These are phyloP conservation scores for Phaeomoniella chlamydospora DNA, from an alignment of 2,329 filamentous ascomycete species.

Conservation along the genomic window DNA sequence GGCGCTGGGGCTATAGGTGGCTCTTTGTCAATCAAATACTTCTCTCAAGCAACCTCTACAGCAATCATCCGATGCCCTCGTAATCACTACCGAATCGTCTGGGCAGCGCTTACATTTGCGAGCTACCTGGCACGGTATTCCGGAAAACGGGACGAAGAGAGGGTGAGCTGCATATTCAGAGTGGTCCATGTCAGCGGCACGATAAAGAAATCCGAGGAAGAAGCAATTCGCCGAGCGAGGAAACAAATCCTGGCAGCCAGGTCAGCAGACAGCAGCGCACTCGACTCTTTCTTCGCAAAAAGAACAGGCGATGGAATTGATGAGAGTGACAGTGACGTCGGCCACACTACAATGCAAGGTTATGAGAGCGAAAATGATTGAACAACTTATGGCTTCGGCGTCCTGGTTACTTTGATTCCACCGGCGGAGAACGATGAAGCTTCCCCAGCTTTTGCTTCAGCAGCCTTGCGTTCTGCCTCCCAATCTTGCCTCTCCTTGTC, in stretches of 20 bases:
- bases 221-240: conserved; percentile 67
- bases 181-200: conserved; percentile 85
- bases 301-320: conserved; percentile 9
- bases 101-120: conserved; percentile 77
- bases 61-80: conserved; percentile 78
- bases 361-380: not conserved
- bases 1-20: conserved; percentile 38
- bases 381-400: conserved; percentile 4
- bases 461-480: conserved; percentile 52
- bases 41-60: conserved; percentile 82
- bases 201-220: conserved; percentile 81
- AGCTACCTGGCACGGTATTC: conserved; percentile 45
- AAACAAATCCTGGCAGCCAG: conserved; percentile 11
- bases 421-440: conserved; percentile 10
- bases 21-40: conserved; percentile 61
- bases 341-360: conserved; percentile 2
- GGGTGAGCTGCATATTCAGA: conserved; percentile 55
- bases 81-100: conserved; percentile 72
- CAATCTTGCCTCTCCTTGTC: conserved; percentile 59
- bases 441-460: conserved; percentile 25
- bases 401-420: conserved; percentile 49
- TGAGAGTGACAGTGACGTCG: conserved; percentile 3
- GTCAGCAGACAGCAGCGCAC: too few relatives aligned
- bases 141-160: conserved; percentile 7
- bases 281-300: too few relatives aligned